Conservation (phyloP, 2,329 filamentous ascomycete species). For the Colletotrichum coccodes region DNA sequence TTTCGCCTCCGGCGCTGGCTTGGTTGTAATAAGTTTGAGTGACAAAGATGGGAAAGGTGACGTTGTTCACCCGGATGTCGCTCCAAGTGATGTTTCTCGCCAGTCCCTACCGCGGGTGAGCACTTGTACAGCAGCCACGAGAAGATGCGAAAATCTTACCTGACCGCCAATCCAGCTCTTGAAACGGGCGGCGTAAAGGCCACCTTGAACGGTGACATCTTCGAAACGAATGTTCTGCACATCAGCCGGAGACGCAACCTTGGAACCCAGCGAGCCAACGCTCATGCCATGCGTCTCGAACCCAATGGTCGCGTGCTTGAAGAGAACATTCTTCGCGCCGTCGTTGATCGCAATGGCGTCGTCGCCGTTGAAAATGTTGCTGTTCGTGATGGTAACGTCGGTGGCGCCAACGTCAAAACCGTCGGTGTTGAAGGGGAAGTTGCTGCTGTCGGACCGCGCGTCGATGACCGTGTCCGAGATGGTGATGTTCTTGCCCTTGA, state of each 20-base stretch:
- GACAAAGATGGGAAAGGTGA: conserved; percentile 57
- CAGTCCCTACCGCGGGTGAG: conserved; percentile 42
- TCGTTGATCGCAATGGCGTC: conserved; percentile 53
- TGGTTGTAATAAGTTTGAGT: conserved; percentile 56
- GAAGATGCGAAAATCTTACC: too few relatives aligned
- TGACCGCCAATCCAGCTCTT: conserved; percentile 54
- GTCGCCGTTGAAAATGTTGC: conserved; percentile 53
- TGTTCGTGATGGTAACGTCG: conserved; percentile 41
- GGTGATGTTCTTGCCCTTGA: conserved; percentile 50
- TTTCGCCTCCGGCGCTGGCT: conserved; percentile 40
- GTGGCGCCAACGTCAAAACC: conserved; percentile 45
- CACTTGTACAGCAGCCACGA: too few relatives aligned
- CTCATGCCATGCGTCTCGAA: conserved; percentile 55
- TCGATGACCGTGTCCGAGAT: conserved; percentile 52
- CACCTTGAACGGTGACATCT: conserved; percentile 52
- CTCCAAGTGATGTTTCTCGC: conserved; percentile 55
- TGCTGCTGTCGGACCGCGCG: conserved; percentile 44
- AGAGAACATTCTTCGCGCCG: conserved; percentile 49
- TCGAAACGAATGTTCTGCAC: conserved; percentile 53
- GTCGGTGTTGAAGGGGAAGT: conserved; percentile 54
- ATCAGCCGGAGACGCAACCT: conserved; percentile 41
- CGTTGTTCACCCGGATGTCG: conserved; percentile 53
- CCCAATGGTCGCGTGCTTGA: conserved; percentile 51
- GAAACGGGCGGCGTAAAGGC: conserved; percentile 53
- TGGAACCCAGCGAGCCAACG: conserved; percentile 52